A percentile compares a stretch with the other conserved stretches of the same genome.
These are phyloP conservation scores for Drosera spatulata DNA, from an alignment of 179 eudicot genomes.

Conservation along the genomic window DNA sequence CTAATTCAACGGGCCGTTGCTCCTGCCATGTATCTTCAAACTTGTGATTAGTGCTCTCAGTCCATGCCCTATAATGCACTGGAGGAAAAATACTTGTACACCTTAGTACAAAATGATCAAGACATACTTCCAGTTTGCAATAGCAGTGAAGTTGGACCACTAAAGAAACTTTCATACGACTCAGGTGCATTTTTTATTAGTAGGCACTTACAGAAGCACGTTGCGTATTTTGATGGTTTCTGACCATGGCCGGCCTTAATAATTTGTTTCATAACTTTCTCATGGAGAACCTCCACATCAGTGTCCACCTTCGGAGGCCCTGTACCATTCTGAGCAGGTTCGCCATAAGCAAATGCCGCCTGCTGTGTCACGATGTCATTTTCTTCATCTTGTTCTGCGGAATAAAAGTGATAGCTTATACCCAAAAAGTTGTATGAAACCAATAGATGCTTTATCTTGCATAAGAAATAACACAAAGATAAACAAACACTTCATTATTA, in stretches of 20 bases:
- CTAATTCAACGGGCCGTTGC: slow-evolving; percentile 74
- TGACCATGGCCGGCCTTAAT: slow-evolving; percentile 94
- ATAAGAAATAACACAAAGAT: too few relatives aligned
- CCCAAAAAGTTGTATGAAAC: too few relatives aligned
- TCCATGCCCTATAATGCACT: slow-evolving; percentile 98
- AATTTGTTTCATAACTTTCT: slow-evolving; percentile 89
- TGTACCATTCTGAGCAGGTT: slow-evolving; percentile 48
- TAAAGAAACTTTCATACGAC: not conserved
- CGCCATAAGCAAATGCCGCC: slow-evolving; percentile 58
- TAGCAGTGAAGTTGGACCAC: not conserved
- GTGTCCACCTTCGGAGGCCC: slow-evolving; percentile 77
- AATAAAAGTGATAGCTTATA: not conserved
- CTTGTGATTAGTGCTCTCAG: slow-evolving; percentile 85
- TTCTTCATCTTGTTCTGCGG: slow-evolving; percentile 44
- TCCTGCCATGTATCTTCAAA: slow-evolving; percentile 98
- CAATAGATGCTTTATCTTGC: too few relatives aligned
- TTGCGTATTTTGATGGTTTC: slow-evolving; percentile 90
- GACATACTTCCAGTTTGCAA: not conserved
- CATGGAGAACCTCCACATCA: slow-evolving; percentile 60
- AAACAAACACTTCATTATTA: too few relatives aligned
- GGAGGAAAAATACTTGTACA: slow-evolving; percentile 3
- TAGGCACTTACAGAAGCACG: slow-evolving; percentile 69
- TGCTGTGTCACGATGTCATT: slow-evolving; percentile 52
- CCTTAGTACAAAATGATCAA: not conserved
- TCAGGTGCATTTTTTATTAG: not conserved